Evolutionary conservation across 805 yeast species (phyloP).

Genomic region (Jamesozyma spencerorum): DNA sequence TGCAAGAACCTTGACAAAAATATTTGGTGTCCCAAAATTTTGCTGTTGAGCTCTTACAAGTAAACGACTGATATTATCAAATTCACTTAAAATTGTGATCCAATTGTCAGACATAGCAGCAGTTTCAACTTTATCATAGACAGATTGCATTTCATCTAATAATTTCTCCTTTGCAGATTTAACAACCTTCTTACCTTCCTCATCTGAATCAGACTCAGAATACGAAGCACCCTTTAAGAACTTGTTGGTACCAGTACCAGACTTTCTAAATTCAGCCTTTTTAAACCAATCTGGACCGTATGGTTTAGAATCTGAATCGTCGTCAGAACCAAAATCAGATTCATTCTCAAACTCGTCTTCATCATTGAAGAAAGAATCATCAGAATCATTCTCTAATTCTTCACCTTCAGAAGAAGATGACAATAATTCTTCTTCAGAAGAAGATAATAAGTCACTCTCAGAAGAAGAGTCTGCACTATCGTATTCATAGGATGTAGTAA

Average conservation of each 20-base stretch:
- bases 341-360: conserved; percentile 30
- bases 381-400: conserved; percentile 27
- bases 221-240: conserved; percentile 30
- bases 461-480: conserved; percentile 37
- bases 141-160: conserved; percentile 70
- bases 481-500: conserved; percentile 45
- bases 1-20: conserved; percentile 58
- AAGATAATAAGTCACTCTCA: conserved; percentile 37
- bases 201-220: conserved; percentile 44
- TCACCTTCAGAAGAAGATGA: conserved; percentile 17
- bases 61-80: conserved; percentile 65
- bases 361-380: conserved; percentile 30
- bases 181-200: conserved; percentile 73
- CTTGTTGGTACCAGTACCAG: conserved; percentile 25
- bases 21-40: conserved; percentile 58
- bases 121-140: conserved; percentile 58
- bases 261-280: conserved; percentile 33
- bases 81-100: conserved; percentile 63
- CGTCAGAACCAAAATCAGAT: conserved; percentile 30
- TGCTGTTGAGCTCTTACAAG: conserved; percentile 68
- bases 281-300: conserved; percentile 39
- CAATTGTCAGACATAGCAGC: conserved; percentile 69
- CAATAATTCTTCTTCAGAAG: conserved; percentile 33
- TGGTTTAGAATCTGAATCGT: conserved; percentile 33
- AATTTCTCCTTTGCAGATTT: conserved; percentile 90